Conservation (phyloP, 352 stramenopile species). For the Thalassiosira mediterranea region DNA sequence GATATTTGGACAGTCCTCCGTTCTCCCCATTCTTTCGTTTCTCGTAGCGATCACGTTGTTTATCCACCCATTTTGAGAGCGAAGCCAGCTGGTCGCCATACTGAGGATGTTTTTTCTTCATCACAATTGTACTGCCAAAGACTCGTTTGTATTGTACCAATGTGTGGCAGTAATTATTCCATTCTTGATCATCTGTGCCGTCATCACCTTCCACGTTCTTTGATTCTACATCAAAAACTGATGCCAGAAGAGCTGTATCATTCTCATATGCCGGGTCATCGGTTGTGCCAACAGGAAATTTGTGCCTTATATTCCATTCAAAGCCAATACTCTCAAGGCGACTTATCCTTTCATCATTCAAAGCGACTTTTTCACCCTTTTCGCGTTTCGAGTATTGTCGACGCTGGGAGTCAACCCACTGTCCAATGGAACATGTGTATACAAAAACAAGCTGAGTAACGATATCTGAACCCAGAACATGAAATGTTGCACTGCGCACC, state of each 20-base stretch:
- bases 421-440: no score
- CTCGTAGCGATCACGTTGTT: constrained; percentile 4
- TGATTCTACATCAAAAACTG: constrained; percentile 10
- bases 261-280: background rate
- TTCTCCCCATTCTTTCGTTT: constrained; percentile 22
- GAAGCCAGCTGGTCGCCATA: background rate
- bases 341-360: constrained; percentile 13
- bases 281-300: background rate
- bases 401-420: constrained; percentile 41
- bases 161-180: constrained; percentile 1
- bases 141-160: background rate
- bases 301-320: constrained; percentile 17
- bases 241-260: constrained; percentile 4
- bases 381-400: constrained; percentile 23
- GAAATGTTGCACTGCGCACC: no score
- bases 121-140: constrained; percentile 8
- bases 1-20: constrained; percentile 17
- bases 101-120: background rate
- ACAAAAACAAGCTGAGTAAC: no score
- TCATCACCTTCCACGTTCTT: background rate
- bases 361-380: constrained; percentile 18
- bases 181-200: constrained; percentile 12
- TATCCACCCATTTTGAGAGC: constrained; percentile 22
- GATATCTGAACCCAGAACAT: no score
- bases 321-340: constrained; percentile 26